Base-by-base conservation (phyloP, 768 basidiomycete species). In the Collybia nuda region DNA sequence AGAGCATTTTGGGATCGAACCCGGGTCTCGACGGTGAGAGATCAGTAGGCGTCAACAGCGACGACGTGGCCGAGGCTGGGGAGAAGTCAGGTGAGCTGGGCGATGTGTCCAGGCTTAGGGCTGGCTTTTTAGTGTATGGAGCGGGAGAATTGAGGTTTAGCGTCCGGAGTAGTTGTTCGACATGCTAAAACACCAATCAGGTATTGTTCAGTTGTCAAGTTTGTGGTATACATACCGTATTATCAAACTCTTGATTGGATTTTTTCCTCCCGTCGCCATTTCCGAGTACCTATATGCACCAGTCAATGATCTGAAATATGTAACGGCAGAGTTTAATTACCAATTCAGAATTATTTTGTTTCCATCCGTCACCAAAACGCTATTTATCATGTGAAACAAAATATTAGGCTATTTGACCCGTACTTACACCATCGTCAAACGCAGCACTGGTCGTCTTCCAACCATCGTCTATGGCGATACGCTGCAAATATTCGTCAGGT, bases 71-170 rank as follows among this genome's bases (percentile, higher is more conserved):
- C 24, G 88, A 89, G 32, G 81, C 80, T 12, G 87, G 88, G 38
- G 86, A 89, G 52, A 88, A 76, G 58, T 89, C 86, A 0, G 87
- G 86, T 39, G 85, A 81, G 54, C 67, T 78, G 3, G 74, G 71
- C 19, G 78, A 77, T 2, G 73, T 64, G 36, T 81, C 77, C 51
- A 75, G 62, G 44, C 65, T 75, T 51, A 82, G 57, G 37, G 73
- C 55, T 22, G 79, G 74, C 55, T 77, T 76, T 39, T 69, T 60
- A 41, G 67, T 63, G 54, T 66, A 69, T 52, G 81, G 83, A 55
- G 74, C 79, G 12, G 90, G 90, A 24, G 90, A 91, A 61, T 84
- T 85, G 58, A 92, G 82, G 62, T 91, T 86, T 43, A 92, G 74
- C 12, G 87, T 83, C 36, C 90, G 84, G 48, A 92, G 73, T 40